Conservation (phyloP, 192 early-diverging fungal species). For the Umbelopsis vinacea region DNA sequence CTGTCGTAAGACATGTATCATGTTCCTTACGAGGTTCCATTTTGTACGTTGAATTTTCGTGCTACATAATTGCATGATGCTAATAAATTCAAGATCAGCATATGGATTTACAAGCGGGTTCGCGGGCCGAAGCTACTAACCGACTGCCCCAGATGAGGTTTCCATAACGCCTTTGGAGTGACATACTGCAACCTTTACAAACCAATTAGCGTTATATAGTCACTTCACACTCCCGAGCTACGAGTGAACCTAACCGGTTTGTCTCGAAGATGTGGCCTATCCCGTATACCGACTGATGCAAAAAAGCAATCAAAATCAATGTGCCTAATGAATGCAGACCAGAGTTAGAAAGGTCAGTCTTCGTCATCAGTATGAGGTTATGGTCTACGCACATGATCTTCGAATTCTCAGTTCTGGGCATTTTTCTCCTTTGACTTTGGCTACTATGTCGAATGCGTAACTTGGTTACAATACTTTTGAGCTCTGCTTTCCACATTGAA, state of each 20-base stretch:
- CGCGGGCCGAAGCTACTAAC: not conserved
- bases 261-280: constrained; percentile 65
- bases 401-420: constrained; percentile 13
- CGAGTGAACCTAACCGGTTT: constrained; percentile 73
- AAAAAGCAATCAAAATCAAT: constrained; percentile 97
- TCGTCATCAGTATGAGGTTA: not conserved
- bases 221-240: not conserved
- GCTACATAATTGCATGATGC: constrained; percentile 92
- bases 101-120: not conserved
- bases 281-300: constrained; percentile 77
- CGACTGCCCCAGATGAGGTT: constrained; percentile 48
- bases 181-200: constrained; percentile 38
- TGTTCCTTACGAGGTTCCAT: constrained; percentile 67
- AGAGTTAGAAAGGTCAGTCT: not conserved
- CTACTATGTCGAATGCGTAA: not conserved
- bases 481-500: constrained; percentile 80
- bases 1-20: not conserved
- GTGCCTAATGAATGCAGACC: constrained; percentile 53
- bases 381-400: constrained; percentile 50
- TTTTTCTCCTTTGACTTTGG: not conserved
- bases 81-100: constrained; percentile 39
- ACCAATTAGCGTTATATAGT: not conserved
- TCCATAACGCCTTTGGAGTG: constrained; percentile 35
- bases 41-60: constrained; percentile 71
- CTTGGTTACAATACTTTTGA: constrained; percentile 65